Conservation (phyloP, 1,284 basidiomycete genomes). For the Fistulinella staudtii region DNA sequence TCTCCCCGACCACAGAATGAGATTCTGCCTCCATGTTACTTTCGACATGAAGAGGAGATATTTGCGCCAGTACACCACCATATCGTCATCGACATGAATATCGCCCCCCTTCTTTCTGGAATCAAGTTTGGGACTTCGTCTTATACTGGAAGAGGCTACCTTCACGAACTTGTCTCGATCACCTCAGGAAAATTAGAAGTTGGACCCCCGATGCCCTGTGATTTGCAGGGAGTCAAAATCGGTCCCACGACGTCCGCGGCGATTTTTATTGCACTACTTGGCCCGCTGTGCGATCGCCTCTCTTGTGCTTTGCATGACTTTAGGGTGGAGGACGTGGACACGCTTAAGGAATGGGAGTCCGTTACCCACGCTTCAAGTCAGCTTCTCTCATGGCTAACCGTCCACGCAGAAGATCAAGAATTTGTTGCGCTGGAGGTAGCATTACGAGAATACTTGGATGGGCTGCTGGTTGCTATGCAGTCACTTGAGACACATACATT, state of each 20-base stretch:
- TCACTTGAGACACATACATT: conserved; percentile 33
- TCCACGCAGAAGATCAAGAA: conserved; percentile 34
- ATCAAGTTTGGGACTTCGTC: conserved; percentile 46
- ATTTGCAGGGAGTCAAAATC: conserved; percentile 39
- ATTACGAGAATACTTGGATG: conserved; percentile 37
- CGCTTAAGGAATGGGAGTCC: conserved; percentile 37
- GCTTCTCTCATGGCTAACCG: conserved; percentile 42
- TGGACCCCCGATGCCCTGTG: conserved; percentile 27
- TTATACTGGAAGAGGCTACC: conserved; percentile 54
- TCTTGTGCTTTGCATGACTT: conserved; percentile 36
- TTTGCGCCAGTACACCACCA: conserved; percentile 12
- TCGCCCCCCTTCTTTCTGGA: conserved; percentile 47
- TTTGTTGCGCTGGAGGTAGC: conserved; percentile 30
- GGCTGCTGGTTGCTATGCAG: conserved; percentile 41
- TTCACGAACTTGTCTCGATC: conserved; percentile 49
- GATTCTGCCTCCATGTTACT: conserved; percentile 11
- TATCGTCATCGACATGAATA: conserved; percentile 46
- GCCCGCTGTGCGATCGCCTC: conserved; percentile 42
- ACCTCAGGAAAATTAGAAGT: conserved; percentile 27
- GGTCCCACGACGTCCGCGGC: conserved; percentile 36
- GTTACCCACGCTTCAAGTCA: conserved; percentile 39
- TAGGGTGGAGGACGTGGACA: conserved; percentile 13
- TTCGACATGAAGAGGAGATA: conserved; percentile 10
- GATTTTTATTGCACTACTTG: conserved; percentile 39
- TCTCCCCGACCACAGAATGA: conserved; percentile 12